phyloP scores from a whole-genome alignment of 2,329 filamentous ascomycete species.

The Zymoseptoria brevis region DNA sequence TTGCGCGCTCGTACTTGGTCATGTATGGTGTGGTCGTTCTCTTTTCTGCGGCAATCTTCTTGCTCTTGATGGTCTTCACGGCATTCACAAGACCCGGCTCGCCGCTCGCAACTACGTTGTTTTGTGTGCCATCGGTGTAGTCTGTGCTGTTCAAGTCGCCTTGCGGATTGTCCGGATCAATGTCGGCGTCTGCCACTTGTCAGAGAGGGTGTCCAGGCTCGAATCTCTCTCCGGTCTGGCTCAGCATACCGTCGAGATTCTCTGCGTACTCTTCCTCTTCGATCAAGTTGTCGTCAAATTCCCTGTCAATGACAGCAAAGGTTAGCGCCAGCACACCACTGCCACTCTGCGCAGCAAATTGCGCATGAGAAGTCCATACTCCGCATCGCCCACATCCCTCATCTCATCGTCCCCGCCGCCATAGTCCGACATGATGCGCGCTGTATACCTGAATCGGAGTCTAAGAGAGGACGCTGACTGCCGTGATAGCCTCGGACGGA shows the following conservation, averaged over 20 bases:
- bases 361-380: slow-evolving; percentile 17
- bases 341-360: not conserved
- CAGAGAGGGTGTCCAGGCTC: not conserved
- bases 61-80: slow-evolving; percentile 56
- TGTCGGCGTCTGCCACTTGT: slow-evolving; percentile 1
- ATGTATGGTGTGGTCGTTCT: slow-evolving; percentile 94
- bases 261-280: slow-evolving; percentile 48
- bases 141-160: slow-evolving; percentile 22
- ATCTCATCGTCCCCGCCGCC: slow-evolving; percentile 35
- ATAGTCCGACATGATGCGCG: slow-evolving; percentile 38
- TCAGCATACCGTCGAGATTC: slow-evolving; percentile 39
- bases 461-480: not conserved
- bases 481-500: not conserved
- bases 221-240: not conserved
- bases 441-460: not conserved
- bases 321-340: not conserved
- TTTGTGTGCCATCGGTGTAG: slow-evolving; percentile 25
- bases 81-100: slow-evolving; percentile 44
- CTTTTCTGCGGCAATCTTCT: slow-evolving; percentile 83
- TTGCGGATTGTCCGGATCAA: slow-evolving; percentile 1
- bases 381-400: slow-evolving; percentile 28
- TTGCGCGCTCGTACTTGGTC: slow-evolving; percentile 97
- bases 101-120: slow-evolving; percentile 41
- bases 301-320: slow-evolving; percentile 16
- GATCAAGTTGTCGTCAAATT: slow-evolving; percentile 32